phyloP scores from a whole-genome alignment of 106 monocot genomes.

The Triglochin maritima region DNA sequence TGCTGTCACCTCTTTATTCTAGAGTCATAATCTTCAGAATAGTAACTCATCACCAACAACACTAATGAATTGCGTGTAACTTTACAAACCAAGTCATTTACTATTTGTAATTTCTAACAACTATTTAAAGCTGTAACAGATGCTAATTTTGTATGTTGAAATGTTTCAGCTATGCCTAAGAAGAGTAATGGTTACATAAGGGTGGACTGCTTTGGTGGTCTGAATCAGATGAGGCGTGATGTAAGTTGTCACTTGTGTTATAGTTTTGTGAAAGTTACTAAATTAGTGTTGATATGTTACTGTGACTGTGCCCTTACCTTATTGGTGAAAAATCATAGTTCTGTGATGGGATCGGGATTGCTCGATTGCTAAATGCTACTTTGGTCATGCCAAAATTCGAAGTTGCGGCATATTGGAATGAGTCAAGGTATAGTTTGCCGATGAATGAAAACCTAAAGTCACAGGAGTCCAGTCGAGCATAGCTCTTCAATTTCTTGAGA shows the following conservation, averaged over 20 bases:
- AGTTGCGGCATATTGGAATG: slow-evolving; percentile 96
- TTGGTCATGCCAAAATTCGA: slow-evolving; percentile 83
- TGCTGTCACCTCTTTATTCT: too few species aligned
- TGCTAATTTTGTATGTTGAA: slow-evolving; percentile 14
- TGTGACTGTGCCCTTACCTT: not conserved
- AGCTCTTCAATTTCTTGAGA: not conserved
- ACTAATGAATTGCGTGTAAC: too few species aligned
- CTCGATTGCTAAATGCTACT: slow-evolving; percentile 89
- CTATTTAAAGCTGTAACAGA: too few species aligned
- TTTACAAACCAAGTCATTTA: too few species aligned
- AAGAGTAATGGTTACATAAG: slow-evolving; percentile 71
- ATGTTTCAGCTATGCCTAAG: slow-evolving; percentile 53
- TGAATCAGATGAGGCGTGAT: slow-evolving; percentile 96
- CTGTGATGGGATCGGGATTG: slow-evolving; percentile 90
- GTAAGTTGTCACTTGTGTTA: slow-evolving; percentile 26
- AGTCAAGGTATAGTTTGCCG: slow-evolving; percentile 43
- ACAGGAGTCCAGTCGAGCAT: too few species aligned
- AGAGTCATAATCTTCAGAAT: too few species aligned
- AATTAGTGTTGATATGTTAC: too few species aligned
- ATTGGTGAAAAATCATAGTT: slow-evolving; percentile 31
- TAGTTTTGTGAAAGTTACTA: not conserved
- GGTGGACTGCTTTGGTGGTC: slow-evolving; percentile 88
- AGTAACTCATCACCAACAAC: too few species aligned
- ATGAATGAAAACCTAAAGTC: not conserved
- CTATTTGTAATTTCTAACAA: too few species aligned